These are phyloP conservation scores for Hylodesmum podocarpum DNA, from an alignment of 306 rosid genomes.

Conservation along the genomic window DNA sequence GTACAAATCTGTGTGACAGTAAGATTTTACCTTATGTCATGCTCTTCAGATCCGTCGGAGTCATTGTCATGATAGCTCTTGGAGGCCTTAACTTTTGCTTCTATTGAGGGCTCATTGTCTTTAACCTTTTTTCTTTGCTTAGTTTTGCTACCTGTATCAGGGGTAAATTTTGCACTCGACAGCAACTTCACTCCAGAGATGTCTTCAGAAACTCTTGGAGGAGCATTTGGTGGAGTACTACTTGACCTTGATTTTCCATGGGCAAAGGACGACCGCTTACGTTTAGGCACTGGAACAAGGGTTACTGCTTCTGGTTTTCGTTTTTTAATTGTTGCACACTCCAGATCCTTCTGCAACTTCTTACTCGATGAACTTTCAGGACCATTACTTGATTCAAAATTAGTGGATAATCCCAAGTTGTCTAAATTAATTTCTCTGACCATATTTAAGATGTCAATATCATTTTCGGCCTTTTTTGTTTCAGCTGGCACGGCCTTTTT, in stretches of 20 bases:
- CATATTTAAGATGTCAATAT: constrained; percentile 77
- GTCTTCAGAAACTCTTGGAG: constrained; percentile 41
- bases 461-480: constrained; percentile 58
- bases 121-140: constrained; percentile 48
- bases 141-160: constrained; percentile 38
- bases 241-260: constrained; percentile 48
- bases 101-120: constrained; percentile 42
- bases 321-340: constrained; percentile 44
- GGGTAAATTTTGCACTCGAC: constrained; percentile 32
- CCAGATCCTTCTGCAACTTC: constrained; percentile 46
- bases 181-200: constrained; percentile 36
- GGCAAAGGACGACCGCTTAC: constrained; percentile 54
- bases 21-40: constrained; percentile 48
- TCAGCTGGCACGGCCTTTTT: constrained; percentile 48
- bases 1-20: constrained; percentile 17
- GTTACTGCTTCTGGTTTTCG: constrained; percentile 60
- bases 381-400: constrained; percentile 82
- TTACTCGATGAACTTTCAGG: constrained; percentile 53
- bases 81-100: constrained; percentile 53
- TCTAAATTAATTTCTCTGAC: constrained; percentile 88
- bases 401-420: constrained; percentile 58
- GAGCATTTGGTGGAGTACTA: constrained; percentile 52
- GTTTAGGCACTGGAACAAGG: constrained; percentile 64
- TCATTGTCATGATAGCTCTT: constrained; percentile 40
- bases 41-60: constrained; percentile 54